Conservation (phyloP, 106 monocot species). For the Allium fistulosum region DNA sequence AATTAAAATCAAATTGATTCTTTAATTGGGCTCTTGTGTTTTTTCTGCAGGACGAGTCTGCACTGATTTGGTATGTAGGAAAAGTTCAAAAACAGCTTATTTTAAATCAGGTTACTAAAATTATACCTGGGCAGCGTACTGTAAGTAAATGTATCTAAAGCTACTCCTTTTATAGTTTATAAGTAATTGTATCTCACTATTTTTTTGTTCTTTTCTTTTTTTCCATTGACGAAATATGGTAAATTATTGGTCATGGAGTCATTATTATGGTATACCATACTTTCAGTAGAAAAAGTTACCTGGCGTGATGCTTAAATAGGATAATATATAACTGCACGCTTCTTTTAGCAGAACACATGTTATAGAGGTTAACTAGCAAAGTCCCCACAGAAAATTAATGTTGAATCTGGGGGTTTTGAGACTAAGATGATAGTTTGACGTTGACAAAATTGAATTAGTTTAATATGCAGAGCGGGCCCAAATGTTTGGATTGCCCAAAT, state of each 20-base stretch:
- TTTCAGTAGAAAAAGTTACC: too few species aligned
- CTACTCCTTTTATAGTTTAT: not conserved
- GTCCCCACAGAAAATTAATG: too few species aligned
- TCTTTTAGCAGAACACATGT: too few species aligned
- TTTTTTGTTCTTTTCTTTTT: not conserved
- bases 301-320: too few species aligned
- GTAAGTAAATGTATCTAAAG: slow-evolving; percentile 4
- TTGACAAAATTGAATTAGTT: too few species aligned
- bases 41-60: slow-evolving; percentile 44
- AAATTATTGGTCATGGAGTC: not conserved
- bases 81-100: slow-evolving; percentile 36
- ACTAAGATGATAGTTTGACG: too few species aligned
- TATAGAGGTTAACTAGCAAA: too few species aligned
- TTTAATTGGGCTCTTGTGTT: not conserved
- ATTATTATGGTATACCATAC: not conserved
- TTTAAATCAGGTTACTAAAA: slow-evolving; percentile 30
- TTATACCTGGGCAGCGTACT: slow-evolving; percentile 42
- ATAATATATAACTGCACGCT: too few species aligned
- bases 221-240: not conserved
- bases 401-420: too few species aligned
- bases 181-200: not conserved
- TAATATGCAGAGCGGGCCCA: too few species aligned
- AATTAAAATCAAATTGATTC: not conserved
- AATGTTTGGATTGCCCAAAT: too few species aligned
- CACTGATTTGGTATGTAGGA: slow-evolving; percentile 49